These are phyloP conservation scores for Podila clonocystis DNA, from an alignment of 192 early-diverging fungal genomes.

Conservation along the genomic window DNA sequence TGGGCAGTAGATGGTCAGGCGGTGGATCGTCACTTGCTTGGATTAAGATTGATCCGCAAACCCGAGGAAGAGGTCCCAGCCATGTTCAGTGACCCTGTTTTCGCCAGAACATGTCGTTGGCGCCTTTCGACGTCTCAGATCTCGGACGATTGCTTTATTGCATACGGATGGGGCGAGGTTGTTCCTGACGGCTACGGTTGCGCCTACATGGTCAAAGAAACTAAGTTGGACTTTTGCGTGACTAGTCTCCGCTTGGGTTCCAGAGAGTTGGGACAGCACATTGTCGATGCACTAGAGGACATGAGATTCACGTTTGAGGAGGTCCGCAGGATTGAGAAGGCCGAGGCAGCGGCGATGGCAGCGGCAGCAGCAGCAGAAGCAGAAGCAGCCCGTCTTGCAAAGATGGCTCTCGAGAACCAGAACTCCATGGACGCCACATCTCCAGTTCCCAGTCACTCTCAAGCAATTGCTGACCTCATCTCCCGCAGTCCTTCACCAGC, in stretches of 20 bases:
- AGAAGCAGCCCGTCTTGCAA: conserved; percentile 10
- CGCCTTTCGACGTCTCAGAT: conserved; percentile 73
- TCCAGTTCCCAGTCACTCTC: conserved; percentile 1
- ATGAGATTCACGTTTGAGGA: conserved; percentile 68
- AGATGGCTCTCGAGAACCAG: conserved; percentile 7
- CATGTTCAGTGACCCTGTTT: conserved; percentile 73
- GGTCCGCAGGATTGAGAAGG: conserved; percentile 51
- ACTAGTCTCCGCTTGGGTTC: conserved; percentile 56
- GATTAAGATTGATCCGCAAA: conserved; percentile 67
- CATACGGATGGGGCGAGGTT: conserved; percentile 81
- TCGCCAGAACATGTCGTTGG: conserved; percentile 75
- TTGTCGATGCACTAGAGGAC: conserved; percentile 70
- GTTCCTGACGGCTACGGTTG: conserved; percentile 87
- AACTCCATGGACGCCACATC: conserved; percentile 6
- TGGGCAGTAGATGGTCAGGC: conserved; percentile 80
- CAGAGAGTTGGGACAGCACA: conserved; percentile 62
- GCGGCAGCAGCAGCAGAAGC: conserved; percentile 22
- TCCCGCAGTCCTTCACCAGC: conserved; percentile 41
- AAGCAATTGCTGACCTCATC: conserved; percentile 3
- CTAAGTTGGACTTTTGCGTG: conserved; percentile 75
- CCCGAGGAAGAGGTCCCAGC: conserved; percentile 48
- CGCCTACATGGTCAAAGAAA: conserved; percentile 80
- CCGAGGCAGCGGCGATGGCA: conserved; percentile 39
- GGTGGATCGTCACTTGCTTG: conserved; percentile 87
- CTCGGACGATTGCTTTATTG: conserved; percentile 51